Percentiles rank a stretch among this genome's conserved stretches.
Evolutionary conservation across 306 rosid genomes (phyloP).

Genomic region (Cicer bijugum): DNA sequence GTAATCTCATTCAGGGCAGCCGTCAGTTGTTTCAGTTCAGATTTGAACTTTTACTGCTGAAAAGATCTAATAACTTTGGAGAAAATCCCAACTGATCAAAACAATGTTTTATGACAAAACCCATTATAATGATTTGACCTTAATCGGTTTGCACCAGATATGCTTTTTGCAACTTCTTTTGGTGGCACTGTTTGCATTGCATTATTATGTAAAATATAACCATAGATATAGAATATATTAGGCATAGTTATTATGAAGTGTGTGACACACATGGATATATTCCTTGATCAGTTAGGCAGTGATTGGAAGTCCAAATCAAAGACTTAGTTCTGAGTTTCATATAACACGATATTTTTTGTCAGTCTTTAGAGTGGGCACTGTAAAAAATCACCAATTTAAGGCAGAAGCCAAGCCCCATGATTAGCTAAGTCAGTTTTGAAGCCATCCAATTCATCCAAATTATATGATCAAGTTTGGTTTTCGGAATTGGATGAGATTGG

Average conservation of each 20-base stretch:
- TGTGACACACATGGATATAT: background rate
- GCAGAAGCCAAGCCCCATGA: background rate
- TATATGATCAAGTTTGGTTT: conserved; percentile 20
- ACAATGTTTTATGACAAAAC: conserved; percentile 29
- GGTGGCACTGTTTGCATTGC: background rate
- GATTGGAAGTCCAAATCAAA: conserved; percentile 5
- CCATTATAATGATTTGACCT: conserved; percentile 21
- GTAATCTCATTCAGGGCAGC: conserved; percentile 8
- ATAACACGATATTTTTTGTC: background rate
- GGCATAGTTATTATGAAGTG: background rate
- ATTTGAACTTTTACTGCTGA: conserved; percentile 23
- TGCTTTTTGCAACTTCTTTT: conserved; percentile 15
- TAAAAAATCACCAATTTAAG: conserved; percentile 11
- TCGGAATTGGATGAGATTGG: background rate
- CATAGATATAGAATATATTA: conserved; percentile 7
- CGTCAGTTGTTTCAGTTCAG: conserved; percentile 23
- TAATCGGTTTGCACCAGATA: conserved; percentile 20
- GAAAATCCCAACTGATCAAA: conserved; percentile 16
- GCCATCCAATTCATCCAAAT: conserved; percentile 23
- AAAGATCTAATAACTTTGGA: conserved; percentile 29
- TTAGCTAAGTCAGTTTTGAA: conserved; percentile 15
- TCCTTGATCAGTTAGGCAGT: conserved; percentile 3
- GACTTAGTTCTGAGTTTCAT: conserved; percentile 9
- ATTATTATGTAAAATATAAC: conserved; percentile 25
- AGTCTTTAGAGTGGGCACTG: background rate